Percentiles rank a stretch among this genome's conserved stretches.
Conservation (phyloP, 2,329 filamentous ascomycete species). For the Talaromyces marneffei region DNA sequence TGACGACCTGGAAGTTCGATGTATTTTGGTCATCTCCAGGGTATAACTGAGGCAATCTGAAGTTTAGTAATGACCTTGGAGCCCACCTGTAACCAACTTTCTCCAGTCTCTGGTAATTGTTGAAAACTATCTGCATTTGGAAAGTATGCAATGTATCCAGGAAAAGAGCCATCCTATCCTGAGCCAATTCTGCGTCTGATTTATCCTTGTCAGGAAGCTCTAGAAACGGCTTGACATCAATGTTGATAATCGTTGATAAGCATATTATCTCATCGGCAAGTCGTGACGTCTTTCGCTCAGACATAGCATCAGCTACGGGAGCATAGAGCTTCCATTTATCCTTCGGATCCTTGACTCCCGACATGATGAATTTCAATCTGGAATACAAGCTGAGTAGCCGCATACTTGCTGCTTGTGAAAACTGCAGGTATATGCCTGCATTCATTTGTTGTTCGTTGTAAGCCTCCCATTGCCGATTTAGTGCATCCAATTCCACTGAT, state of each 20-base stretch:
- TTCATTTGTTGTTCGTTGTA: neutral
- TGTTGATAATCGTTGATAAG: constrained; percentile 13
- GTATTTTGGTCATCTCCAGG: neutral
- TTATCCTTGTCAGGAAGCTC: constrained; percentile 4
- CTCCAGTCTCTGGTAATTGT: constrained; percentile 15
- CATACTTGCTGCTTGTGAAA: neutral
- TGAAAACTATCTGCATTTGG: constrained; percentile 12
- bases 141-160: constrained; percentile 8
- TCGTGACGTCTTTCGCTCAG: constrained; percentile 13
- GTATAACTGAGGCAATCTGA: constrained; percentile 5
- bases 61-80: constrained; percentile 16
- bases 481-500: neutral
- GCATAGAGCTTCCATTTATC: constrained; percentile 12
- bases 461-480: neutral
- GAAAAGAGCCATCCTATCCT: constrained; percentile 12
- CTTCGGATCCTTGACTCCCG: neutral
- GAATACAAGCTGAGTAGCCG: neutral
- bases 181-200: neutral
- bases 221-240: neutral
- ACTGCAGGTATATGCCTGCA: neutral
- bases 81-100: constrained; percentile 15
- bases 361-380: neutral
- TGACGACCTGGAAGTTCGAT: neutral
- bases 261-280: constrained; percentile 16
- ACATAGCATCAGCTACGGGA: constrained; percentile 10